A percentile compares a stretch with the other conserved stretches of the same genome.
Evolutionary conservation across 768 basidiomycete species (phyloP).

Genomic region (Kwoniella pini): DNA sequence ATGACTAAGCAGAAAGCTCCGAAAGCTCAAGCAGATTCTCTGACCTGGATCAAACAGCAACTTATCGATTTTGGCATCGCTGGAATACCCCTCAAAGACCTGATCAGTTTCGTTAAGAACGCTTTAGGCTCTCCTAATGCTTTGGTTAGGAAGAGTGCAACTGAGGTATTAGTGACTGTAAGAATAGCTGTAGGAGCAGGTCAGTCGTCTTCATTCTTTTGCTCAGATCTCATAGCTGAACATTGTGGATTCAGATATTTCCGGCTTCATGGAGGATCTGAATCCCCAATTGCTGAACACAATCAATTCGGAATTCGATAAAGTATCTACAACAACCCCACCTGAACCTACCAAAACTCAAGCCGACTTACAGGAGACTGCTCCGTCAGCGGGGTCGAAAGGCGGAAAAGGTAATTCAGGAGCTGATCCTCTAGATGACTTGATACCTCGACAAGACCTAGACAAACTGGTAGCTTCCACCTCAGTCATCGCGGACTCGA

Average conservation of each 20-base stretch:
- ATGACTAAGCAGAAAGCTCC: slow-evolving; percentile 94
- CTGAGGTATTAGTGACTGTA: slow-evolving; percentile 85
- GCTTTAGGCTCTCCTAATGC: slow-evolving; percentile 92
- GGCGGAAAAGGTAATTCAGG: slow-evolving; percentile 37
- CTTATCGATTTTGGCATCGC: slow-evolving; percentile 87
- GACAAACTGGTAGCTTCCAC: slow-evolving; percentile 82
- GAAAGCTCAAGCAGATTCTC: slow-evolving; percentile 88
- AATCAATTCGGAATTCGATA: slow-evolving; percentile 88
- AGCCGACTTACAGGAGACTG: slow-evolving; percentile 65
- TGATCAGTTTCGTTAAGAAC: slow-evolving; percentile 88
- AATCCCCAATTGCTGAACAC: slow-evolving; percentile 91
- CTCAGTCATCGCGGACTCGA: slow-evolving; percentile 75
- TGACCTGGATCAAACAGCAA: slow-evolving; percentile 82
- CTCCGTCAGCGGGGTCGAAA: slow-evolving; percentile 58
- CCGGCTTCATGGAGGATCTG: slow-evolving; percentile 86
- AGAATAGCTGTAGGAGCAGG: slow-evolving; percentile 88
- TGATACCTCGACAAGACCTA: slow-evolving; percentile 93
- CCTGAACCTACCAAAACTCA: slow-evolving; percentile 79
- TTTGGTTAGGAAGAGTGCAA: slow-evolving; percentile 86
- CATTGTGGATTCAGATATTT: slow-evolving; percentile 65
- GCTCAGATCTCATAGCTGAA: neutral
- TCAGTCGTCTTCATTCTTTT: slow-evolving; percentile 55
- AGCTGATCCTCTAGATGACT: slow-evolving; percentile 80
- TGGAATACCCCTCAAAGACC: slow-evolving; percentile 74
- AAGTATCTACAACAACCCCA: slow-evolving; percentile 72